A percentile compares a stretch with the other conserved stretches of the same genome.
Evolutionary conservation across 805 yeast genomes (phyloP).

Genomic region (Nakazawaea pomicola): DNA sequence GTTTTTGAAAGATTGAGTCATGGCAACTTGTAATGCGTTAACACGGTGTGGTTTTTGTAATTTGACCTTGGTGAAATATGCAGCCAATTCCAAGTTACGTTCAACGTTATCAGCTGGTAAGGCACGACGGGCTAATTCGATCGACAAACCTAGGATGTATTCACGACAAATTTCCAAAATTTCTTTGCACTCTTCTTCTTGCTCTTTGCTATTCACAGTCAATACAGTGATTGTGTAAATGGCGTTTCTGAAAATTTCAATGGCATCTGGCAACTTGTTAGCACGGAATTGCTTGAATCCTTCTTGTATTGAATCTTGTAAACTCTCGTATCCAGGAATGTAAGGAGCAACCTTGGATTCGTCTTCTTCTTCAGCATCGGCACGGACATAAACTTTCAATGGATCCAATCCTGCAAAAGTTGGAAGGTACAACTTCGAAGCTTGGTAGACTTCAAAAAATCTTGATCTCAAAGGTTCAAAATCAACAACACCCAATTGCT

Average conservation of each 20-base stretch:
- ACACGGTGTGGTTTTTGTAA: slow-evolving; percentile 79
- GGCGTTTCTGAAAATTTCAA: slow-evolving; percentile 70
- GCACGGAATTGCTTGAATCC: slow-evolving; percentile 83
- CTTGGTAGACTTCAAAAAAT: slow-evolving; percentile 78
- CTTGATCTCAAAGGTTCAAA: slow-evolving; percentile 85
- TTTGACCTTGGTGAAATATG: slow-evolving; percentile 85
- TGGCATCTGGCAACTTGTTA: slow-evolving; percentile 79
- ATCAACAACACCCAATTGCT: slow-evolving; percentile 81
- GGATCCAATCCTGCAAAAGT: slow-evolving; percentile 74
- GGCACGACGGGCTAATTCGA: slow-evolving; percentile 84
- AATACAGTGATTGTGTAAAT: slow-evolving; percentile 70
- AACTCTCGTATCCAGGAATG: slow-evolving; percentile 66
- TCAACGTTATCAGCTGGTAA: slow-evolving; percentile 66
- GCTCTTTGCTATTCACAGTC: slow-evolving; percentile 68
- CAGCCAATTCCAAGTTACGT: slow-evolving; percentile 91
- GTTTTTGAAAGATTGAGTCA: slow-evolving; percentile 85
- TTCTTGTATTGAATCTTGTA: slow-evolving; percentile 56
- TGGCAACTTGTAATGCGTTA: slow-evolving; percentile 90
- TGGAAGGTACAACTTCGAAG: slow-evolving; percentile 70
- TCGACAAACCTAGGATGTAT: slow-evolving; percentile 86
- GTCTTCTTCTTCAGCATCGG: slow-evolving; percentile 54
- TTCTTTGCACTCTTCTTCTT: slow-evolving; percentile 70
- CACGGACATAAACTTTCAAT: slow-evolving; percentile 61
- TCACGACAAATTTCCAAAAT: slow-evolving; percentile 75
- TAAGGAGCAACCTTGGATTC: slow-evolving; percentile 51